Percentiles rank a stretch among this genome's conserved stretches.
Conservation (phyloP, 176 grass and related monocot species). For the Paspalum vaginatum region DNA sequence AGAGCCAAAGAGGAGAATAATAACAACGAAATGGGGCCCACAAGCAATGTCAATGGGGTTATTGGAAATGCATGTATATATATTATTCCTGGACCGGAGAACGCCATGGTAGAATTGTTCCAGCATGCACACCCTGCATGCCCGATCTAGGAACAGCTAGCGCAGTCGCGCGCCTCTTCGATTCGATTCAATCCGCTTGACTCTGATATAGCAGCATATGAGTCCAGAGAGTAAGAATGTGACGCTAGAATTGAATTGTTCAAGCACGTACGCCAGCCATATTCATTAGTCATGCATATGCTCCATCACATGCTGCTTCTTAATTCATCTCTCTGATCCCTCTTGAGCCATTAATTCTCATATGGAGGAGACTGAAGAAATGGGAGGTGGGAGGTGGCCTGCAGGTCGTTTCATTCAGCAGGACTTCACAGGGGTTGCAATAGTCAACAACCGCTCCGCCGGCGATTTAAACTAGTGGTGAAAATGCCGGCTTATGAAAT, state of each 20-base stretch:
- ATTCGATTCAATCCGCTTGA: not conserved
- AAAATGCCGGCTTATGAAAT: not conserved
- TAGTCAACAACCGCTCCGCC: not conserved
- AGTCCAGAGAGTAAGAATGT: not conserved
- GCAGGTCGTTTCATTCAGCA: not conserved
- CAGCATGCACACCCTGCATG: not conserved
- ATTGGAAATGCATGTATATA: too few relatives aligned
- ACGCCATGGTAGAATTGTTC: not conserved
- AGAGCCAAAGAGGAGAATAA: too few relatives aligned
- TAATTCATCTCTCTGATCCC: not conserved
- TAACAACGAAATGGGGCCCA: not conserved
- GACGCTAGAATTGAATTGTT: not conserved
- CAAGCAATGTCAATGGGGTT: not conserved
- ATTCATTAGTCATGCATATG: not conserved
- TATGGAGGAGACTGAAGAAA: not conserved
- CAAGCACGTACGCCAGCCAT: not conserved
- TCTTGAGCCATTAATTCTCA: not conserved
- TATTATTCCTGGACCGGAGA: too few relatives aligned
- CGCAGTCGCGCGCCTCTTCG: too few relatives aligned
- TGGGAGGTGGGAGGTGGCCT: slow-evolving; percentile 6
- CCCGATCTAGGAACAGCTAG: not conserved
- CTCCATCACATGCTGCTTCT: not conserved
- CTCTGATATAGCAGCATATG: not conserved
- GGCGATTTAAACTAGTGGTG: not conserved
- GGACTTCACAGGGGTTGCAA: not conserved